Percentiles rank a stretch among this genome's conserved stretches.
Conservation (phyloP, 345 rosid genomes). For the Psidium guajava region DNA sequence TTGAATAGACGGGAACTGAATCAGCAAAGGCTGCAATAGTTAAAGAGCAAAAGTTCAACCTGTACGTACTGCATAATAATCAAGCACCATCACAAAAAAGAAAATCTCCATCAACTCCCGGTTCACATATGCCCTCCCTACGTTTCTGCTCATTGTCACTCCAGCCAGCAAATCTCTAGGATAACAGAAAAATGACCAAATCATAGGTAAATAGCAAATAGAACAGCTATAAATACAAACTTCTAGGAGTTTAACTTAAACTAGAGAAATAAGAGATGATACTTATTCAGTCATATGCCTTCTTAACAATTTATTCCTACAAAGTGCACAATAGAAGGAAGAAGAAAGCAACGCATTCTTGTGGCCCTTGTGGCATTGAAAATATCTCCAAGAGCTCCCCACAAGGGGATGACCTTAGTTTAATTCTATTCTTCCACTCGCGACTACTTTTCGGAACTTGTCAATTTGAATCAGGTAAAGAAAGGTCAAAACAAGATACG, state of each 20-base stretch:
- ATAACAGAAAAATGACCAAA: background rate
- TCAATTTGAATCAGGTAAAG: background rate
- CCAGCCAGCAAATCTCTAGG: background rate
- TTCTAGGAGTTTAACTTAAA: background rate
- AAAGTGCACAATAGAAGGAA: background rate
- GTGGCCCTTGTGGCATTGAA: background rate
- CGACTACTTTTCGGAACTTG: background rate
- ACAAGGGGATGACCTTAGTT: background rate
- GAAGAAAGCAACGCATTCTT: background rate
- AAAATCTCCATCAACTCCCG: background rate
- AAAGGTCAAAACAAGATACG: background rate
- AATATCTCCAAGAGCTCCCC: background rate
- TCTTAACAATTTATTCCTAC: background rate
- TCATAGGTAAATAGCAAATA: background rate
- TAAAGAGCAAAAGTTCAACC: background rate
- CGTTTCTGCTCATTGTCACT: background rate
- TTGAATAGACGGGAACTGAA: slow-evolving; percentile 68
- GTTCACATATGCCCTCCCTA: background rate
- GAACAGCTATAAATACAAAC: background rate
- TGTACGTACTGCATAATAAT: background rate
- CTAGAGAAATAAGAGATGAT: background rate
- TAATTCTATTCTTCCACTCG: background rate
- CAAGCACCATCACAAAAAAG: background rate
- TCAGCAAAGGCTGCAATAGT: slow-evolving; percentile 54
- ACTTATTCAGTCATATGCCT: background rate